Evolutionary conservation across 805 yeast species (phyloP), one percentile per base, ranked within the genome.

Genomic region (Sporopachydermia quercuum): DNA sequence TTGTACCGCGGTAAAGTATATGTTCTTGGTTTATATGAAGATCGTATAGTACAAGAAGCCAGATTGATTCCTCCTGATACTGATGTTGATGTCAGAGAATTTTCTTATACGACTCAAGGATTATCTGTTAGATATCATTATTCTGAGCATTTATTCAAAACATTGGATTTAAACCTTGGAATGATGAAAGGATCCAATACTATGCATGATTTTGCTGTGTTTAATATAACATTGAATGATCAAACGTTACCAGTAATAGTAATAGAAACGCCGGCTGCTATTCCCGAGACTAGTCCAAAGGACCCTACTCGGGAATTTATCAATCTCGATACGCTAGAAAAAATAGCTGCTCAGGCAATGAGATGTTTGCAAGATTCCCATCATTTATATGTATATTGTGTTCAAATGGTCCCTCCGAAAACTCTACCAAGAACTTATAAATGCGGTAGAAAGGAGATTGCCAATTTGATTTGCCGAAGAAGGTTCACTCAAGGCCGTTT

Each of bases 371-470:
- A 63, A 39, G 64, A 67, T 47, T 68, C 64, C 47, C 96, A 91
- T 53, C 71, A 71, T 43, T 76, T 91, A 38, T 68, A 91, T 19
- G 74, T 87, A 1, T 81, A 78, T 52, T 86, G 96, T 56, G 77
- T 87, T 2, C 52, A 85, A 45, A 77, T 87, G 2, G 79, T 89
- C 1, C 79, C 84, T 17, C 78, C 82, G 16, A 83, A 83, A 42
- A 67, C 86, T 0, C 62, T 91, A 17, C 96, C 98, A 3, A 72
- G 94, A 52, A 78, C 93, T 19, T 65, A 76, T 51, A 65, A 91
- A 48, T 76, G 83, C 56, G 95, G 95, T 16, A 78, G 96, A 5
- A 66, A 84, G 15, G 97, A 91, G 49, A 80, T 91, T 45, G 97
- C 97, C 1, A 91, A 87, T 49, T 83, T 76, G 80, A 69, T 76